phyloP scores from a whole-genome alignment of 164 flowering plant species.

The Vitis rotundifolia region DNA sequence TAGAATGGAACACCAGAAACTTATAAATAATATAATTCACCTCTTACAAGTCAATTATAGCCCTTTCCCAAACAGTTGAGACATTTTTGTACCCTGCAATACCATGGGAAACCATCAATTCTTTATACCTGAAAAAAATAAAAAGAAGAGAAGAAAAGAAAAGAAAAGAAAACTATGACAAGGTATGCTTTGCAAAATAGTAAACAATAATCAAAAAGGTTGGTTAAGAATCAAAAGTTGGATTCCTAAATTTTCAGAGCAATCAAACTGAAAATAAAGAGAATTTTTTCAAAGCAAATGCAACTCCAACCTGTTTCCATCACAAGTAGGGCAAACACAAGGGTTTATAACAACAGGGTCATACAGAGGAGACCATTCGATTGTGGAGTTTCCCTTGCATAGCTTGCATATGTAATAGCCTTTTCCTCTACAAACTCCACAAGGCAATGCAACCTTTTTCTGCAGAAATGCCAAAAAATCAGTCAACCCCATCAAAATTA shows the following conservation, averaged over 20 bases:
- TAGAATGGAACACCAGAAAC: background rate
- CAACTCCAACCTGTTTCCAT: constrained; percentile 62
- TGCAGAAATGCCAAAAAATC: constrained; percentile 19
- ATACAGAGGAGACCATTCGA: constrained; percentile 79
- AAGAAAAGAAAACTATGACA: background rate
- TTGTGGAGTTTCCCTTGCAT: constrained; percentile 64
- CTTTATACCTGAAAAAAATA: background rate
- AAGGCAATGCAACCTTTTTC: constrained; percentile 51
- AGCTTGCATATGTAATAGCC: constrained; percentile 73
- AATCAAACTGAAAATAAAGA: background rate
- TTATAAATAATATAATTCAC: background rate
- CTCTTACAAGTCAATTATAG: constrained; percentile 25
- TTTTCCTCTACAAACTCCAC: constrained; percentile 56
- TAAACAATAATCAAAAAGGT: no score
- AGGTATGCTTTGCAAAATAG: no score
- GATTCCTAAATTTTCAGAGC: background rate
- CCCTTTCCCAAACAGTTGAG: constrained; percentile 74
- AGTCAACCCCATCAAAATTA: background rate
- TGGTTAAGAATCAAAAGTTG: background rate
- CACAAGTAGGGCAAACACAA: constrained; percentile 85
- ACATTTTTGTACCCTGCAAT: constrained; percentile 60
- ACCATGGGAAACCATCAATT: constrained; percentile 8
- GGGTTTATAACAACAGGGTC: constrained; percentile 72
- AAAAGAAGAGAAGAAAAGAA: background rate
- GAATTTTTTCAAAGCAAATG: background rate